Percentiles rank a stretch among this genome's conserved stretches.
phyloP scores from a whole-genome alignment of 176 grass and related monocot species.

The bread wheat (Triticum aestivum) region DNA sequence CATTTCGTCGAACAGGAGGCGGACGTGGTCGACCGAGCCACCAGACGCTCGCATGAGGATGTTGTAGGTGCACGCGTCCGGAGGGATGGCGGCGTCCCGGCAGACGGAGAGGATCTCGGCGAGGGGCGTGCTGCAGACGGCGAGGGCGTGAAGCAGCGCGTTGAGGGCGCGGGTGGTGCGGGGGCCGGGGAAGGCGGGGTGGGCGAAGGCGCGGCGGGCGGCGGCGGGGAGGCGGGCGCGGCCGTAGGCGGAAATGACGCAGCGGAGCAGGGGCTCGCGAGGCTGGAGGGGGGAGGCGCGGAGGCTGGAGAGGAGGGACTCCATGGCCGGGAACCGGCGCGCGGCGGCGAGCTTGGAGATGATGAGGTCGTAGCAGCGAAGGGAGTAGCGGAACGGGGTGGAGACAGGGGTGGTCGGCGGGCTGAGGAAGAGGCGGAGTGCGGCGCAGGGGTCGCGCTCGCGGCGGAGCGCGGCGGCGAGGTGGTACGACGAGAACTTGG shows the following conservation, averaged over 20 bases:
- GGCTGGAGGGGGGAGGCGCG: background rate
- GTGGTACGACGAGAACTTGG: slow-evolving; percentile 13
- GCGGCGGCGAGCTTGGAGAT: slow-evolving; percentile 59
- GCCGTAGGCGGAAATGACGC: slow-evolving; percentile 46
- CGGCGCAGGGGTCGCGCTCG: background rate
- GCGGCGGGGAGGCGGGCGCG: slow-evolving; percentile 28
- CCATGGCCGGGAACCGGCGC: slow-evolving; percentile 57
- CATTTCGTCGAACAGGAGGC: slow-evolving; percentile 75
- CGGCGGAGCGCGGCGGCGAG: slow-evolving; percentile 4
- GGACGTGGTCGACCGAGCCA: slow-evolving; percentile 29
- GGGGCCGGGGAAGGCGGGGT: slow-evolving; percentile 38
- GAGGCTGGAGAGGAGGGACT: slow-evolving; percentile 40
- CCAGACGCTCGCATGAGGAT: slow-evolving; percentile 22
- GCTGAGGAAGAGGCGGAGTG: background rate
- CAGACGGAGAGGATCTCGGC: background rate
- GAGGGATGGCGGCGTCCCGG: background rate
- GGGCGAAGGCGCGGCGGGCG: slow-evolving; percentile 40
- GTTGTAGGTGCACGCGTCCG: slow-evolving; percentile 17
- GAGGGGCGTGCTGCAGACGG: background rate
- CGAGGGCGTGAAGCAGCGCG: background rate
- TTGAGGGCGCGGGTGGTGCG: background rate
- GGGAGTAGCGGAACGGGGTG: slow-evolving; percentile 25
- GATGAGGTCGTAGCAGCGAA: slow-evolving; percentile 58
- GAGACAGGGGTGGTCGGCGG: background rate
- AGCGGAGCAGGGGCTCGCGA: slow-evolving; percentile 18